Conservation (phyloP, 352 stramenopile genomes). For the Globisporangium nodosum region DNA sequence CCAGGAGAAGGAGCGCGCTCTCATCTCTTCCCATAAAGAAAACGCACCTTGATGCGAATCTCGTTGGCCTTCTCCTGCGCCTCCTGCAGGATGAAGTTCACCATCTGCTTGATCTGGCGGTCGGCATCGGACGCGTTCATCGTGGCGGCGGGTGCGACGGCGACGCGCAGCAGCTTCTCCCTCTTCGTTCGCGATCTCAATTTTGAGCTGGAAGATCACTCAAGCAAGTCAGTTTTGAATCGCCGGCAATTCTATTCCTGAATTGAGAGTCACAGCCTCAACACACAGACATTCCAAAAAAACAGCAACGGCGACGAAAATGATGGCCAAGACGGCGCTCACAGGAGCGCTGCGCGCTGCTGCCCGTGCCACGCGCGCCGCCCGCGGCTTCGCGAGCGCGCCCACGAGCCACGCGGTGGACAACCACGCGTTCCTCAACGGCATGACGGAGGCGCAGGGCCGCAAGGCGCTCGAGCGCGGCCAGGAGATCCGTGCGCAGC, state of each 20-base stretch:
- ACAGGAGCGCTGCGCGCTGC: no score
- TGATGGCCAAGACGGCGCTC: not conserved
- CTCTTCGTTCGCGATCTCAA: conserved; percentile 10
- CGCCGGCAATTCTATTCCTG: not conserved
- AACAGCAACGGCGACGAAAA: not conserved
- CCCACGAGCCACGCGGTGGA: conserved; percentile 30
- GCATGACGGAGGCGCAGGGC: conserved; percentile 47
- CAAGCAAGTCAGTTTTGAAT: conserved; percentile 14
- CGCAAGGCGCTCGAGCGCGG: conserved; percentile 39
- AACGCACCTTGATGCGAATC: conserved; percentile 93
- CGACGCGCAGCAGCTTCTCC: conserved; percentile 12
- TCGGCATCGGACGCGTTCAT: conserved; percentile 85
- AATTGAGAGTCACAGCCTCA: not conserved
- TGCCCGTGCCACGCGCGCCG: not conserved
- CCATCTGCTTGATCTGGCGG: conserved; percentile 94
- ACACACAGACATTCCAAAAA: not conserved
- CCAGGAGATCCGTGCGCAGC: conserved; percentile 53
- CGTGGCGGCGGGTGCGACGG: conserved; percentile 11
- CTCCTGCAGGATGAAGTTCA: conserved; percentile 99
- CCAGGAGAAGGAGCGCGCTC: not conserved
- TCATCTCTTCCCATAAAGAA: no score
- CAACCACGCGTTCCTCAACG: conserved; percentile 46
- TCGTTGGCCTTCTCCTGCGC: conserved; percentile 99
- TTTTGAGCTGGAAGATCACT: not conserved
- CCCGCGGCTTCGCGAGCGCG: conserved; percentile 18